Evolutionary conservation across 768 basidiomycete species (phyloP), one percentile per base, ranked within the genome.

Genomic region (Podaxis carcinomalis): DNA sequence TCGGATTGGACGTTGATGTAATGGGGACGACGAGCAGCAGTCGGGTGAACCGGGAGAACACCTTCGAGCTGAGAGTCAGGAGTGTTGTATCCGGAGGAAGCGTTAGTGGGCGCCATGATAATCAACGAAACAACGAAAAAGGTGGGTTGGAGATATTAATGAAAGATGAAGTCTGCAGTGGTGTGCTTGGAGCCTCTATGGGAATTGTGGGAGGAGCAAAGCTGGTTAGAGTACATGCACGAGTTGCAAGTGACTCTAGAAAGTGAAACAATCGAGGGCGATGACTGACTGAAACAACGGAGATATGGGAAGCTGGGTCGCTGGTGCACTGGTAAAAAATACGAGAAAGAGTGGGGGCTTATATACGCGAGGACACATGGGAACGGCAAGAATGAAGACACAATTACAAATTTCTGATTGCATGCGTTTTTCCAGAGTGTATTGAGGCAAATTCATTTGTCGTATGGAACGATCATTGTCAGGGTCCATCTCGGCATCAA

Each of bases 141-240:
- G 9, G 21, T 5, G 49, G 64, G 62, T 10, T 55, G 23, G 65
- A 62, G 64, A 62, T 74, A 72, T 77, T 69, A 77, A 50, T 66
- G 61, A 76, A 80, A 80, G 57, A 92, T 72, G 70, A 88, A 83
- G 65, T 86, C 84, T 67, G 90, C 83, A 71, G 78, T 77, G 67
- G 89, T 86, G 82, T 95, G 94, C 73, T 91, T 94, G 69, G 71
- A 74, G 80, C 94, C 94, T 86, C 92, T 83, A 80, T 90, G 83
- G 68, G 84, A 82, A 79, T 95, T 95, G 80, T 95, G 93, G 67
- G 85, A 79, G 76, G 89, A 90, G 76, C 89, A 87, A 67, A 95
- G 89, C 75, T 89, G 88, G 90, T 95, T 95, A 66, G 90, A 92
- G 91, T 88, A 96, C 93, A 95, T 95, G 84, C 89, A 92, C 80